Evolutionary conservation across 148 eudicot genomes (phyloP), one percentile per base, ranked within the genome.

Genomic region (Diospyros lotus): DNA sequence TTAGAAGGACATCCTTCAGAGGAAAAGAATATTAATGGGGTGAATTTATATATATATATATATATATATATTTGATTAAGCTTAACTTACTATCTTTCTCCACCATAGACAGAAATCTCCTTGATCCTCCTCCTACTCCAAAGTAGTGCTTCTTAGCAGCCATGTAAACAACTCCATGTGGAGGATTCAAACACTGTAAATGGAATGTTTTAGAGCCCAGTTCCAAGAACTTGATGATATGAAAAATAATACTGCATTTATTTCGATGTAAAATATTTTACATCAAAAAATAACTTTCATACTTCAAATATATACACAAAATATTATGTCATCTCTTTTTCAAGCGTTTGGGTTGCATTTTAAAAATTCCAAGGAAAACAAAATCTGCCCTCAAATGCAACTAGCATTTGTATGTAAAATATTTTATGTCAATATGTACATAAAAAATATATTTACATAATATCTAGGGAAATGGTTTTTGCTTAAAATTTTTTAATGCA

Each of bases 41-140:
- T 28, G 28, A 28, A 28, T 28, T 28, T 28, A 28, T 28, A 28
- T 28, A 28, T 28, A 28, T 28, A 28, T 28, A 45, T 58, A 17
- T 38, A 43, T 7, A 41, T 11, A 58, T 42, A 46, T 14, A 15
- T 38, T 14, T 8, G 4, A 51, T 14, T 66, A 58, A 64, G n/a
- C 43, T 51, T 17, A 80, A 68, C 89, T 82, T 73, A 94, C 99
- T 93, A 58, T 95, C 96, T 82, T 90, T 89, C 77, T 93, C 96
- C 28, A 90, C 94, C 75, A 89, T 42, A 28, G 99, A 90, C 15
- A 95, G 40, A 76, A 95, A 95, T 14, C 82, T 86, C 79, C 97
- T 87, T 54, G 99, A 87, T 75, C 99, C 99, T 50, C 99, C 99
- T 58, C 99, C 99, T 58, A 95, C 99, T 58, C 99, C 99, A 75